Percentiles rank a stretch among this genome's conserved stretches.
These are phyloP conservation scores for Capsicum chinense DNA, from an alignment of 257 asterid species.

Conservation along the genomic window DNA sequence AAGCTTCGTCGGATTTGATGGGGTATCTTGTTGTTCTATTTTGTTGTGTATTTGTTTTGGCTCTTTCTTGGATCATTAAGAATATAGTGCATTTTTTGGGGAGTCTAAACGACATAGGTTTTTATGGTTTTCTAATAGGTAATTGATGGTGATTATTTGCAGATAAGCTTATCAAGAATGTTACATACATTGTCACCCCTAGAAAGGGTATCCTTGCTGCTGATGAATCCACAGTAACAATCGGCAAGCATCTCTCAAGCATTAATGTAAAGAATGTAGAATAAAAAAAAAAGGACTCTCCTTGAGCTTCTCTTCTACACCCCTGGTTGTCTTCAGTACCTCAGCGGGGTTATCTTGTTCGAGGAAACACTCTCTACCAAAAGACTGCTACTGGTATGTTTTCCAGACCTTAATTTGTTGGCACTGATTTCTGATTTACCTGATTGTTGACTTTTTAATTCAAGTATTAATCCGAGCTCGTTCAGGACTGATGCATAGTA, in stretches of 20 bases:
- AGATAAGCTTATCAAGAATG: conserved; percentile 46
- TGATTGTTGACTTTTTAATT: not conserved
- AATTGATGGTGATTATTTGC: not conserved
- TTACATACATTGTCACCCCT: conserved; percentile 48
- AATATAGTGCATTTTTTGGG: too few relatives aligned
- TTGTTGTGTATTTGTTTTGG: too few relatives aligned
- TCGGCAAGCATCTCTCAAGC: conserved; percentile 47
- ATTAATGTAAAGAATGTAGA: conserved; percentile 46
- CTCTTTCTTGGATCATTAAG: too few relatives aligned
- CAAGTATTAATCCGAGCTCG: too few relatives aligned
- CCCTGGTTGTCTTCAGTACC: conserved; percentile 42
- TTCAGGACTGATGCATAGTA: not conserved
- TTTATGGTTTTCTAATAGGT: not conserved
- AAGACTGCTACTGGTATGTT: conserved; percentile 46
- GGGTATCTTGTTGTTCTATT: too few relatives aligned
- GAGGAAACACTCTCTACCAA: conserved; percentile 49
- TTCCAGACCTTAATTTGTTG: not conserved
- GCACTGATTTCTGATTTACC: not conserved
- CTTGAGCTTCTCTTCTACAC: conserved; percentile 46
- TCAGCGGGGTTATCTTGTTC: conserved; percentile 45
- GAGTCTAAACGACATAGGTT: not conserved
- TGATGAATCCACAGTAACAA: conserved; percentile 53
- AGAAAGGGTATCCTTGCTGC: conserved; percentile 57
- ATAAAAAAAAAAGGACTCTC: conserved; percentile 41
- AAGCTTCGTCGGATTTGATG: too few relatives aligned